phyloP scores from a whole-genome alignment of 768 basidiomycete genomes.

The Lentinula boryana region DNA sequence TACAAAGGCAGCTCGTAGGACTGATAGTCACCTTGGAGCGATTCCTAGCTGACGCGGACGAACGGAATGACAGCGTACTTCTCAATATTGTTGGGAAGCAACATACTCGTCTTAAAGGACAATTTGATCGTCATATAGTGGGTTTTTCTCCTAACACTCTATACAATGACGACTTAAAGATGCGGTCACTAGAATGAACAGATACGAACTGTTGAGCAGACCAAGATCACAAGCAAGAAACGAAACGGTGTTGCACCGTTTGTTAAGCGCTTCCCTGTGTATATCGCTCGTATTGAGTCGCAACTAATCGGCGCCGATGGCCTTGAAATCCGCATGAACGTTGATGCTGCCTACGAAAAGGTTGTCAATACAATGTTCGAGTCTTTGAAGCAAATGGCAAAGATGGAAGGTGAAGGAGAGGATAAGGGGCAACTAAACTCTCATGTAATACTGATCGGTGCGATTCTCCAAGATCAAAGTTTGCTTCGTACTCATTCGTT shows the following conservation, averaged over 20 bases:
- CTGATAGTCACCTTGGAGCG: constrained; percentile 75
- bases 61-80: constrained; percentile 75
- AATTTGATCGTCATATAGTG: constrained; percentile 74
- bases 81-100: constrained; percentile 78
- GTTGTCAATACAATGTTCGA: constrained; percentile 92
- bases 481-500: not conserved
- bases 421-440: constrained; percentile 97
- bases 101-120: constrained; percentile 65
- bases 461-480: constrained; percentile 17
- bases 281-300: constrained; percentile 75
- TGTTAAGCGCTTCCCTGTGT: constrained; percentile 88
- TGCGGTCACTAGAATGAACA: constrained; percentile 61
- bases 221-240: constrained; percentile 88
- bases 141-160: constrained; percentile 14
- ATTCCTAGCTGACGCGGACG: constrained; percentile 71
- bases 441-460: constrained; percentile 92
- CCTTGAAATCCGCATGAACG: constrained; percentile 68
- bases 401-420: constrained; percentile 87
- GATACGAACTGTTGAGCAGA: constrained; percentile 82
- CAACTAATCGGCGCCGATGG: constrained; percentile 76
- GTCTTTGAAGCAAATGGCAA: constrained; percentile 91
- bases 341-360: constrained; percentile 81
- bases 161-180: not conserved
- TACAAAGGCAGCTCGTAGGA: constrained; percentile 75
- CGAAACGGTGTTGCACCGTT: constrained; percentile 89